phyloP scores from a whole-genome alignment of 495 filamentous ascomycete genomes.

The Aspergillus kassunensis region DNA sequence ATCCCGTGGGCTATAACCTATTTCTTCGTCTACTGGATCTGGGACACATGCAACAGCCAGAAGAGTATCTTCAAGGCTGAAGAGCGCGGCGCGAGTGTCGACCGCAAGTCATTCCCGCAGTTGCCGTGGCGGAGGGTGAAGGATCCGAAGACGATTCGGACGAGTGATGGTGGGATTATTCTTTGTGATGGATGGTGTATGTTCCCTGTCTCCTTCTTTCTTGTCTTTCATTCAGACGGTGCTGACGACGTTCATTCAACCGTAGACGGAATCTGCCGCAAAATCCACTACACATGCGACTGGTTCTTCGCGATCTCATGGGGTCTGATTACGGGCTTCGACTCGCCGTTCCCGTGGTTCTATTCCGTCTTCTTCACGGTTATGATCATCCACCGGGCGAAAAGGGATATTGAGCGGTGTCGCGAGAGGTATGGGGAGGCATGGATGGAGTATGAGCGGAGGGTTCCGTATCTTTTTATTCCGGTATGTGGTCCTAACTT shows the following conservation, averaged over 20 bases:
- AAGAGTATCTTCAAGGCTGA: constrained; percentile 87
- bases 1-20: constrained; percentile 61
- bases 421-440: constrained; percentile 82
- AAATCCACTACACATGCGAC: constrained; percentile 90
- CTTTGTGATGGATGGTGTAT: constrained; percentile 85
- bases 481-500: constrained; percentile 70
- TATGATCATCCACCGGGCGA: constrained; percentile 87
- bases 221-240: neutral
- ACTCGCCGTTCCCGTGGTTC: constrained; percentile 77
- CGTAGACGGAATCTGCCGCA: constrained; percentile 68
- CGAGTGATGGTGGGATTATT: constrained; percentile 69
- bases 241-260: neutral
- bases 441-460: constrained; percentile 82
- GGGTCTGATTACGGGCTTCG: constrained; percentile 60
- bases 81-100: constrained; percentile 66
- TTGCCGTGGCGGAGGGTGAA: constrained; percentile 74
- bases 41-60: constrained; percentile 85
- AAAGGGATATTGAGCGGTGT: constrained; percentile 77
- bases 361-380: constrained; percentile 80
- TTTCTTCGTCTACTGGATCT: constrained; percentile 83
- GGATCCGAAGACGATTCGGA: constrained; percentile 75
- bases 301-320: constrained; percentile 70
- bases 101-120: constrained; percentile 82
- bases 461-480: constrained; percentile 90
- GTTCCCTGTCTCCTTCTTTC: neutral